Percentiles rank a stretch among this genome's conserved stretches.
phyloP scores from a whole-genome alignment of 257 asterid genomes.

The Salvia hispanica region DNA sequence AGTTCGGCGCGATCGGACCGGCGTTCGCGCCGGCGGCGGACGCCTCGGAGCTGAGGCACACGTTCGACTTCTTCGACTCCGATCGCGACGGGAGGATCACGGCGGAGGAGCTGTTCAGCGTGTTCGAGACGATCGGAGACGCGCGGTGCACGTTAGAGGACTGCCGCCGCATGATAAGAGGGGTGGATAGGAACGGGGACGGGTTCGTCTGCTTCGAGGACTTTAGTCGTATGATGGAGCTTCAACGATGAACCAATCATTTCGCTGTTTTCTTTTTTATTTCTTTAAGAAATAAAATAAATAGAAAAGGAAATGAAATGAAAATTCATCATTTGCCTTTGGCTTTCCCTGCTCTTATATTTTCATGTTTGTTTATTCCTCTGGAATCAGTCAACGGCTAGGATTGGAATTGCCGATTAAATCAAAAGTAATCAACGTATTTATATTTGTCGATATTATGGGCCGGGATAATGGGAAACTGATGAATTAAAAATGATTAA shows the following conservation, averaged over 20 bases:
- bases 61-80: slow-evolving; percentile 78
- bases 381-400: slow-evolving; percentile 32
- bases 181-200: slow-evolving; percentile 71
- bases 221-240: slow-evolving; percentile 79
- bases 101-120: slow-evolving; percentile 73
- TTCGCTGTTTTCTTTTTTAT: slow-evolving; percentile 4
- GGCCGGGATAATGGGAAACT: slow-evolving; percentile 28
- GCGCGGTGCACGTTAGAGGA: slow-evolving; percentile 81
- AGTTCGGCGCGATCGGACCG: slow-evolving; percentile 52
- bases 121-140: slow-evolving; percentile 63
- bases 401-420: slow-evolving; percentile 36
- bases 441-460: slow-evolving; percentile 4
- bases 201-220: slow-evolving; percentile 95
- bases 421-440: background rate
- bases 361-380: background rate
- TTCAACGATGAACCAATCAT: slow-evolving; percentile 35
- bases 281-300: slow-evolving; percentile 17
- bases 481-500: background rate
- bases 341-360: background rate
- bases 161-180: slow-evolving; percentile 81
- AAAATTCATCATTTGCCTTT: slow-evolving; percentile 24
- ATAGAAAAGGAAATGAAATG: background rate
- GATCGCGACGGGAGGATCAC: slow-evolving; percentile 83
- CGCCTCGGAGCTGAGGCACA: slow-evolving; percentile 52
- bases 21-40: slow-evolving; percentile 62